Conservation (phyloP, 768 basidiomycete species). For the Russula griseocarnosa region DNA sequence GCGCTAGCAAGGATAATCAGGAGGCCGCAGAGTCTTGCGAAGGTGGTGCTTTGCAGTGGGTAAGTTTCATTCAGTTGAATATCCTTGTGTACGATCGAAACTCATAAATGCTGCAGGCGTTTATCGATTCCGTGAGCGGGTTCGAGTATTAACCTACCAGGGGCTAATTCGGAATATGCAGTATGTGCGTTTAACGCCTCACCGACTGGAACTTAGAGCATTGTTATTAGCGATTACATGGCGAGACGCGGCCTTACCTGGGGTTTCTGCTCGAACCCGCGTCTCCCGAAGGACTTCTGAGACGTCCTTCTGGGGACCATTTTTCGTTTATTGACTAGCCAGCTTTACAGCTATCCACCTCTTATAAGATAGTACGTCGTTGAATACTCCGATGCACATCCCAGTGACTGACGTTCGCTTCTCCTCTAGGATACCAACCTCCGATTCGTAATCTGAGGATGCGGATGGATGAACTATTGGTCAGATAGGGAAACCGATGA, state of each 20-base stretch:
- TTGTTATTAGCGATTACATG: not conserved
- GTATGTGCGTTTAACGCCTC: not conserved
- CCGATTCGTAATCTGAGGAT: not conserved
- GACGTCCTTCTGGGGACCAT: no score
- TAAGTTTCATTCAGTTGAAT: not conserved
- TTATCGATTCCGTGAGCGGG: not conserved
- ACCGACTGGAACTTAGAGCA: not conserved
- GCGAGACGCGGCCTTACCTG: rapidly evolving
- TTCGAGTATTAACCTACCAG: not conserved
- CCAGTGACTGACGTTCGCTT: not conserved
- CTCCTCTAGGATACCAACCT: constrained; percentile 1
- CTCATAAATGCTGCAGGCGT: not conserved
- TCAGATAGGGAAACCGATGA: not conserved
- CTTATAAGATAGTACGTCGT: not conserved
- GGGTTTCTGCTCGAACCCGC: no score
- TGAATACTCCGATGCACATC: not conserved
- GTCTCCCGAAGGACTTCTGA: no score
- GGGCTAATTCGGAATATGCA: not conserved
- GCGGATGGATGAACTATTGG: not conserved
- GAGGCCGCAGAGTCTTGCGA: not conserved
- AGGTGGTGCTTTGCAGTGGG: not conserved
- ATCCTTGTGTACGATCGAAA: not conserved
- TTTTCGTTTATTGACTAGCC: not conserved
- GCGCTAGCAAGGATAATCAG: not conserved
- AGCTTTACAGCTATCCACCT: constrained; percentile 4